Evolutionary conservation across 2,329 filamentous ascomycete species (phyloP).

Genomic region (Colletotrichum cuscutae): DNA sequence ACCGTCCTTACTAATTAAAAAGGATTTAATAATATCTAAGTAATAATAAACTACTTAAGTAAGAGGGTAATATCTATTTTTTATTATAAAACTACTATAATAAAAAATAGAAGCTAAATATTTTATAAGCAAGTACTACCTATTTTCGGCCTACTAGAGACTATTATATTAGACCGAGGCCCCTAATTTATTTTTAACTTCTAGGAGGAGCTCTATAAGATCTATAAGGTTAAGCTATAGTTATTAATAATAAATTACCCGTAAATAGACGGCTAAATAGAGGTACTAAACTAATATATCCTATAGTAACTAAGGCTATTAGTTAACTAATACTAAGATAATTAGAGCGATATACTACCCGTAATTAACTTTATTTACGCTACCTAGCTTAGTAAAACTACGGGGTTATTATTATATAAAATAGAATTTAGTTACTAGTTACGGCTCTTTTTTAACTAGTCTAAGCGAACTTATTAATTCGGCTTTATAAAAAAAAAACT

Average conservation of each 20-base stretch:
- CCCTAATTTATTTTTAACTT: too few relatives aligned
- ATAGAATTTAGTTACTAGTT: fast-evolving
- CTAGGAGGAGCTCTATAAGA: fast-evolving
- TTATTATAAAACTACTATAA: too few relatives aligned
- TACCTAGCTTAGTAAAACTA: fast-evolving
- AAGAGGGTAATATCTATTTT: fast-evolving
- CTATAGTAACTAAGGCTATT: fast-evolving
- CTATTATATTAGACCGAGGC: fast-evolving
- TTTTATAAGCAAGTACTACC: fast-evolving
- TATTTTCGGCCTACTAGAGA: fast-evolving
- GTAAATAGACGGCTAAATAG: too few relatives aligned
- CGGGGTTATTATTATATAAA: fast-evolving
- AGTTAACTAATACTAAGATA: too few relatives aligned
- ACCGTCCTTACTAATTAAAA: too few relatives aligned
- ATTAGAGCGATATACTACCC: fast-evolving
- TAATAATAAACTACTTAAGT: fast-evolving
- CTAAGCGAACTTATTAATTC: too few relatives aligned
- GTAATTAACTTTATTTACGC: fast-evolving
- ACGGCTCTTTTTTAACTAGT: too few relatives aligned
- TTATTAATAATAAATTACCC: fast-evolving
- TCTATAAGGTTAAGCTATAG: fast-evolving
- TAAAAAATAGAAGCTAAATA: fast-evolving
- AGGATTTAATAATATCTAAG: fast-evolving
- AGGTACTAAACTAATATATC: fast-evolving
- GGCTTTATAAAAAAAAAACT: too few relatives aligned